phyloP scores from a whole-genome alignment of 2,329 filamentous ascomycete species.

The Botrytis pseudocinerea region DNA sequence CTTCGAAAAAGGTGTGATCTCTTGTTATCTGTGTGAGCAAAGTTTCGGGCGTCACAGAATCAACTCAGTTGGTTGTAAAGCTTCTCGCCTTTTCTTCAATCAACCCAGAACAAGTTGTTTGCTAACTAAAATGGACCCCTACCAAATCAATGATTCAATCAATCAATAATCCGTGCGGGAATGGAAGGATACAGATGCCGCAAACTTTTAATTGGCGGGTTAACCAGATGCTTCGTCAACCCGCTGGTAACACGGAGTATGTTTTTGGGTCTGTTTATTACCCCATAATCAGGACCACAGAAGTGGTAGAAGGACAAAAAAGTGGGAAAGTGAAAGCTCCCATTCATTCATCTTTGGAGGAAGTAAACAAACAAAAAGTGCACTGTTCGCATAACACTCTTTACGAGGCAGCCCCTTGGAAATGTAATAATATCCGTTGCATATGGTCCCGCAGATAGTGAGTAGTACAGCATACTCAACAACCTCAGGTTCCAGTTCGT shows the following conservation, averaged over 20 bases:
- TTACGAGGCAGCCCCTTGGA: neutral
- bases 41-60: neutral
- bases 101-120: slow-evolving; percentile 12
- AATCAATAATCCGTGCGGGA: slow-evolving; percentile 4
- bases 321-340: slow-evolving; percentile 11
- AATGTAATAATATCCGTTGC: neutral
- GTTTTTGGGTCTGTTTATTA: neutral
- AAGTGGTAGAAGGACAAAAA: slow-evolving; percentile 12
- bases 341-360: neutral
- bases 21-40: neutral
- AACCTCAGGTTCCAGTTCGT: slow-evolving; percentile 1
- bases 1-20: slow-evolving; percentile 7
- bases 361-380: slow-evolving; percentile 17
- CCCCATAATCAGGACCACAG: slow-evolving; percentile 2
- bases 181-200: slow-evolving; percentile 22
- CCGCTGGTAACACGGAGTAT: neutral
- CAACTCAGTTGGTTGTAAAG: neutral
- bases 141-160: slow-evolving; percentile 9
- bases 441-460: neutral
- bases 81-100: slow-evolving; percentile 1
- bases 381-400: slow-evolving; percentile 8
- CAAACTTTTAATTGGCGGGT: slow-evolving; percentile 15
- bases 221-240: slow-evolving; percentile 4
- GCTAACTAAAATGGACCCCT: slow-evolving; percentile 4
- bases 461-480: neutral